Percentiles rank a stretch among this genome's conserved stretches.
Conservation (phyloP, 169 alveolate genomes). For the Besnoitia besnoiti region DNA sequence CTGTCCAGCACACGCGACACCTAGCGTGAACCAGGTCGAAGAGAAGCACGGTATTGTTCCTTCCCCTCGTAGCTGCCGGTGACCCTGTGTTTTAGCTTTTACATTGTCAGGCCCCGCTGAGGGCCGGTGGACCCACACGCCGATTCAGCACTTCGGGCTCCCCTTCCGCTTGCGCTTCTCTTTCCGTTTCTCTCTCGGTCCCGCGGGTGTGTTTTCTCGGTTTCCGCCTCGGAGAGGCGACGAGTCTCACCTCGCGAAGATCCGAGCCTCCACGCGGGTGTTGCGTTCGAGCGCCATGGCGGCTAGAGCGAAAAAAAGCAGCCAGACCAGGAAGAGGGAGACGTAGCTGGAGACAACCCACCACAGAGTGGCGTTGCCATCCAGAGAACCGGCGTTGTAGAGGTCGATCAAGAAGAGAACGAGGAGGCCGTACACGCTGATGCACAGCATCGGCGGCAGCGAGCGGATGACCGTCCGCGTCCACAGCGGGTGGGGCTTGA, state of each 20-base stretch:
- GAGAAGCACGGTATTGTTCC: too few relatives aligned
- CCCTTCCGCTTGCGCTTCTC: too few relatives aligned
- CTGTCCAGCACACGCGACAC: too few relatives aligned
- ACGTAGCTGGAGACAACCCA: neutral
- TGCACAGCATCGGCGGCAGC: conserved; percentile 21
- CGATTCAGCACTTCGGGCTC: too few relatives aligned
- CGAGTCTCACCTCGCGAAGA: conserved; percentile 1
- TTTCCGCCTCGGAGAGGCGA: neutral
- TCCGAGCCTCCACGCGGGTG: neutral
- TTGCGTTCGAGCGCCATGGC: neutral
- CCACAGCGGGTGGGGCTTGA: conserved; percentile 2
- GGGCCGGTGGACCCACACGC: too few relatives aligned
- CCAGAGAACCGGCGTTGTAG: neutral
- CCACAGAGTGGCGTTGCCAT: neutral
- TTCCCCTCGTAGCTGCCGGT: too few relatives aligned
- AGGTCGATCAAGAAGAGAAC: conserved; percentile 6
- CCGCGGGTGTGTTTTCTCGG: too few relatives aligned
- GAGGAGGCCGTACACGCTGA: conserved; percentile 19
- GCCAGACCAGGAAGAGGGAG: neutral
- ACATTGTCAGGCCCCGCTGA: too few relatives aligned
- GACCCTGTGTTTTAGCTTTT: too few relatives aligned
- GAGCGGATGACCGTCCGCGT: neutral
- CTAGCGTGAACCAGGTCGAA: too few relatives aligned
- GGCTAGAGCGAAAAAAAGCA: neutral
- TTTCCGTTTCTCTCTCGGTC: too few relatives aligned